Evolutionary conservation across 768 basidiomycete species (phyloP), one percentile per base, ranked within the genome.

Genomic region (Lentinula aciculospora): DNA sequence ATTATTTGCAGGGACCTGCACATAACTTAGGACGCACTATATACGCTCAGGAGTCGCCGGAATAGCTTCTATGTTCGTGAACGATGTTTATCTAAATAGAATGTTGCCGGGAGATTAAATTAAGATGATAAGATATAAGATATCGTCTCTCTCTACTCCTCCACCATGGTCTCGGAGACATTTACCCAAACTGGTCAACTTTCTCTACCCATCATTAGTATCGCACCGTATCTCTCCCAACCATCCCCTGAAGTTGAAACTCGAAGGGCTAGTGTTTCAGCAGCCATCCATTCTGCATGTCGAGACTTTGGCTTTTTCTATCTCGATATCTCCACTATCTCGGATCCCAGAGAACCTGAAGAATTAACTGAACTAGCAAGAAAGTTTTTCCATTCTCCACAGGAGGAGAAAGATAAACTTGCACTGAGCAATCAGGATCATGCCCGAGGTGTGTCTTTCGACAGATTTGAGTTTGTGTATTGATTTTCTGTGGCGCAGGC

Each of bases 301-400:
- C 65, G 88, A 21, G 74, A 88, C 55, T 91, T 83, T 56, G 94
- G 94, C 0, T 96, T 96, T 78, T 94, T 96, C 74, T 96, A 95
- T 70, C 76, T 94, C 46, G 81, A 92, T 60, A 74, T 93, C 45
- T 80, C 83, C 2, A 71, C 77, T 3, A 89, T 76, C 62, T 70
- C 86, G 13, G 74, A 84, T 34, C 71, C 71, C 0, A 65, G 73
- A 0, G 87, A 92, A 63, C 79, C 86, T 9, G 83, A 85, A 42
- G 82, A 87, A 60, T 79, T 94, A 6, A 69, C 81, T 0, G 71
- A 71, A 7, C 75, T 92, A 2, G 92, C 84, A 1, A 76, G 82
- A 25, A 73, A 81, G 51, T 96, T 96, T 75, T 95, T 95, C 64
- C 63, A 68, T 17, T 69, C 85, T 15, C 84, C 89, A 0, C 82